Percentiles rank a stretch among this genome's conserved stretches.
Evolutionary conservation across 2,329 filamentous ascomycete genomes (phyloP).

Genomic region (Lasiodiplodia theobromae): DNA sequence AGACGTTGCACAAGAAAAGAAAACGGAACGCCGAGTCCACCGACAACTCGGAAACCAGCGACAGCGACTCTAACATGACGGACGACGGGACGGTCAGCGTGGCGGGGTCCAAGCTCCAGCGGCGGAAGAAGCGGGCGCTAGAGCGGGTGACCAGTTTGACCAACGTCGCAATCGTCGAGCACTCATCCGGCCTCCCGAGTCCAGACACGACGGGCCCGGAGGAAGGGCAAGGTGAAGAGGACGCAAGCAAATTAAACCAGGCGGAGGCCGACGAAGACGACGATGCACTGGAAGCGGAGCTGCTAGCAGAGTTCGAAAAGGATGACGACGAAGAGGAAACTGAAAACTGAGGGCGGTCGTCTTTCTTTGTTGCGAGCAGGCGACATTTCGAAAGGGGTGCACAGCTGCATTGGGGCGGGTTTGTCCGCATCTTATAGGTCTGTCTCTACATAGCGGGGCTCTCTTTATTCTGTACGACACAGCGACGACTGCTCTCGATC

Average conservation of each 20-base stretch:
- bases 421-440: background rate
- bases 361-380: background rate
- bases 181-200: constrained; percentile 49
- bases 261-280: constrained; percentile 56
- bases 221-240: constrained; percentile 51
- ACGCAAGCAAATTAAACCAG: constrained; percentile 44
- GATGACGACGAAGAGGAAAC: constrained; percentile 36
- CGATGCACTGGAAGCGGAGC: constrained; percentile 61
- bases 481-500: constrained; percentile 12
- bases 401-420: constrained; percentile 11
- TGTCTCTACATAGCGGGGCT: constrained; percentile 1
- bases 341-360: background rate
- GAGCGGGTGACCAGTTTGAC: constrained; percentile 55
- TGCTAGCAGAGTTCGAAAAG: constrained; percentile 50
- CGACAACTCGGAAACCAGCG: constrained; percentile 48
- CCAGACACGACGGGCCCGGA: constrained; percentile 49
- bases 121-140: constrained; percentile 56
- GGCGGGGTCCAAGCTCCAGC: constrained; percentile 51
- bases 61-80: constrained; percentile 46
- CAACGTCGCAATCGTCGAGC: constrained; percentile 50
- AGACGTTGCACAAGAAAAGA: constrained; percentile 45
- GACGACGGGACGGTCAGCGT: constrained; percentile 34
- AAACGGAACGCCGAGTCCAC: constrained; percentile 43
- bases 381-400: background rate
- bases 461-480: constrained; percentile 22